phyloP scores from a whole-genome alignment of 805 yeast genomes.

The Myxozyma mucilagina region DNA sequence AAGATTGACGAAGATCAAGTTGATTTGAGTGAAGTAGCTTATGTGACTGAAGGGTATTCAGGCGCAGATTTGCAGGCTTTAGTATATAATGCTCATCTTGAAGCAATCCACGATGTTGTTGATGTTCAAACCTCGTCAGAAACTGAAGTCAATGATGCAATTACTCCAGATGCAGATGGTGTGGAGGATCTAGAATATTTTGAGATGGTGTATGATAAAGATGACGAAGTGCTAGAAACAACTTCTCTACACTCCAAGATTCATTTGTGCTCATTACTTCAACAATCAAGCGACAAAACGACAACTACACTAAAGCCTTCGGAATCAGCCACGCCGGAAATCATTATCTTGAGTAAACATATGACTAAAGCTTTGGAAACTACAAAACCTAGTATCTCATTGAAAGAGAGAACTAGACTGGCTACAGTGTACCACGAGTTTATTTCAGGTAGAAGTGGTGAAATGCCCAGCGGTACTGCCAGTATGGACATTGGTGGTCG shows the following conservation, averaged over 20 bases:
- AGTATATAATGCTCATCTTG: slow-evolving; percentile 85
- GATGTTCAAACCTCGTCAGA: slow-evolving; percentile 34
- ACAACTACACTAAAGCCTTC: not conserved
- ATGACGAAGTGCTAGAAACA: not conserved
- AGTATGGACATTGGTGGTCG: slow-evolving; percentile 83
- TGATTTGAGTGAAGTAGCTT: slow-evolving; percentile 58
- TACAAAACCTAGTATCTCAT: slow-evolving; percentile 88
- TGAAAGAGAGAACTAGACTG: slow-evolving; percentile 65
- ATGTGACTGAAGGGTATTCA: slow-evolving; percentile 70
- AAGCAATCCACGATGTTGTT: slow-evolving; percentile 63
- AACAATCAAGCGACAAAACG: not conserved
- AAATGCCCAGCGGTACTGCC: slow-evolving; percentile 82
- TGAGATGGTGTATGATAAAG: not conserved
- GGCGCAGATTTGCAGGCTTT: slow-evolving; percentile 96
- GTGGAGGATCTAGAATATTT: not conserved
- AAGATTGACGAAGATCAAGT: slow-evolving; percentile 44
- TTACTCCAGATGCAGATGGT: not conserved
- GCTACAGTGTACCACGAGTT: slow-evolving; percentile 67
- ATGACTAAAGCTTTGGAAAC: slow-evolving; percentile 63
- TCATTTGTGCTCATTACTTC: not conserved
- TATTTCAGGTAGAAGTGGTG: slow-evolving; percentile 75
- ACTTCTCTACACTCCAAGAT: not conserved
- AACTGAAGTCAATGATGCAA: not conserved
- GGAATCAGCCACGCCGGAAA: not conserved
- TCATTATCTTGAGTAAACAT: not conserved